Conservation (phyloP, 2,329 filamentous ascomycete genomes). For the Celoporthe dispersa region DNA sequence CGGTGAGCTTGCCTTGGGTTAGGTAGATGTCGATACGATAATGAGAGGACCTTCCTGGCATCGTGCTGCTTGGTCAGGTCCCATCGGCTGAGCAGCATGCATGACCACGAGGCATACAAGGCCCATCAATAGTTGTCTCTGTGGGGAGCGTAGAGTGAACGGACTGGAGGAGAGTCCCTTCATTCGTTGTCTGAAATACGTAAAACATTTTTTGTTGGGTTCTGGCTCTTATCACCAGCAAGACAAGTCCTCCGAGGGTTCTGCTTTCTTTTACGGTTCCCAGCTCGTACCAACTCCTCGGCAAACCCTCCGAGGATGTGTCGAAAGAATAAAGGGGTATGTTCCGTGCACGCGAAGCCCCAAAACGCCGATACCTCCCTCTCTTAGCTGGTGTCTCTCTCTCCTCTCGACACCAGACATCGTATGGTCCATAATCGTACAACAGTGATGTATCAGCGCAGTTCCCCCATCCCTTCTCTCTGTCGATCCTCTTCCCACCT, state of each 20-base stretch:
- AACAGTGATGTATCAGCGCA: background rate
- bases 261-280: background rate
- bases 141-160: too few relatives aligned
- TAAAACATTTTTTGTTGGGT: background rate
- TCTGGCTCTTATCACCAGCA: background rate
- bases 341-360: background rate
- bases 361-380: background rate
- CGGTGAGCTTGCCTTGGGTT: too few relatives aligned
- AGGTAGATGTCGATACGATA: too few relatives aligned
- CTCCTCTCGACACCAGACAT: background rate
- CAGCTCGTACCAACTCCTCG: background rate
- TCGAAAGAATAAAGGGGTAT: constrained; percentile 1
- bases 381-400: background rate
- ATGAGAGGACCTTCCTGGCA: too few relatives aligned
- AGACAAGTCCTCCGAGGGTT: background rate
- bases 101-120: too few relatives aligned
- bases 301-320: background rate
- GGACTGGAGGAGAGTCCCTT: background rate
- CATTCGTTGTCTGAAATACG: background rate
- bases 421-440: background rate
- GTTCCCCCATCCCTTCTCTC: background rate
- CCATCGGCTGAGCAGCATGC: too few relatives aligned
- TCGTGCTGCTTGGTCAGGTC: too few relatives aligned
- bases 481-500: background rate
- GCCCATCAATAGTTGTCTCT: too few relatives aligned